These are phyloP conservation scores for Trypanosoma caninum DNA, from an alignment of 208 protist species.

Conservation along the genomic window DNA sequence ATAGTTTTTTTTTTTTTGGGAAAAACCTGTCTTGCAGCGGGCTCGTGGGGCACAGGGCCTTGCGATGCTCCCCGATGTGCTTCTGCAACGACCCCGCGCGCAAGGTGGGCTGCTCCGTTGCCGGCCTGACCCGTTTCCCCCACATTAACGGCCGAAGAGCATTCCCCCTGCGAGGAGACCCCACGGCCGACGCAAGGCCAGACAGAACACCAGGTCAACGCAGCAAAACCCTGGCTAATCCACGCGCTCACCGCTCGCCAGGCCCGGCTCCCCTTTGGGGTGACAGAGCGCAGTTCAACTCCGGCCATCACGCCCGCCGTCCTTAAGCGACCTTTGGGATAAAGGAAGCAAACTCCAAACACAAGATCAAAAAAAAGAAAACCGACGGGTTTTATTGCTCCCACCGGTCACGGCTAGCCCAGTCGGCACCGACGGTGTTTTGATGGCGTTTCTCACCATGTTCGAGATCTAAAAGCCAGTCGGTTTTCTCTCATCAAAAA, in stretches of 20 bases:
- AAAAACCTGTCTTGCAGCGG: neutral
- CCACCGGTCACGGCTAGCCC: too few species aligned
- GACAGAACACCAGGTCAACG: constrained; percentile 89
- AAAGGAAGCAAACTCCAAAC: too few species aligned
- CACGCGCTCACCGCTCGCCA: constrained; percentile 40
- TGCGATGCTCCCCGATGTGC: constrained; percentile 80
- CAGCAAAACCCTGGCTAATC: constrained; percentile 71
- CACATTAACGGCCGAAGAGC: constrained; percentile 55
- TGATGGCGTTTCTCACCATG: too few species aligned
- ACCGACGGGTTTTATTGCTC: too few species aligned
- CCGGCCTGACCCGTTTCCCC: constrained; percentile 82
- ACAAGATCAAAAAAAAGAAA: too few species aligned
- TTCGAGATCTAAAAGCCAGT: too few species aligned
- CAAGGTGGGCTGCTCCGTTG: constrained; percentile 81
- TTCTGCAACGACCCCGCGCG: constrained; percentile 87
- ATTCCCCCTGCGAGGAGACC: constrained; percentile 51
- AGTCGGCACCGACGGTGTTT: too few species aligned
- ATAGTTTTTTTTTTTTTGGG: too few species aligned
- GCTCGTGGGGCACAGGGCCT: constrained; percentile 49
- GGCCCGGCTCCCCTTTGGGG: constrained; percentile 44
- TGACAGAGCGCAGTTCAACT: constrained; percentile 56
- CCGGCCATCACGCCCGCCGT: too few species aligned
- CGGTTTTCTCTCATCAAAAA: too few species aligned
- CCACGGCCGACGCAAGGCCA: constrained; percentile 70
- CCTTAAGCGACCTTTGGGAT: too few species aligned